A percentile compares a stretch with the other conserved stretches of the same genome.
phyloP scores from a whole-genome alignment of 129 eudicot species.

The Solidago caesia region DNA sequence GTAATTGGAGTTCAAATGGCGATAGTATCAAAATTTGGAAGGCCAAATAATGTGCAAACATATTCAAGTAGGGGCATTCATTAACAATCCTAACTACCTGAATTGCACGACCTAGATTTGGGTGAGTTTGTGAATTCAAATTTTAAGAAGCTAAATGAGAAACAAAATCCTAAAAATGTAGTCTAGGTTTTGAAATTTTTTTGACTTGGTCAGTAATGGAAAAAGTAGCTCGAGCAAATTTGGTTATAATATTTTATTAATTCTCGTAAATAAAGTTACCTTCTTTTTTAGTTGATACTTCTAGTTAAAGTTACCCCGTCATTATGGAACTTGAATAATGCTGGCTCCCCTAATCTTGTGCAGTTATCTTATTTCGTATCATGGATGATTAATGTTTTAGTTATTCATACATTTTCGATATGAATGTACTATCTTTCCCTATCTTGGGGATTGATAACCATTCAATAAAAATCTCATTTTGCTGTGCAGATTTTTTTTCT shows the following conservation, averaged over 20 bases:
- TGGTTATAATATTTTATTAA: not conserved
- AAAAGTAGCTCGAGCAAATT: not conserved
- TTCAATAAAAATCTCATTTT: too few relatives aligned
- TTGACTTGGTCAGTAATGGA: conserved; percentile 2
- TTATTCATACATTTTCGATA: not conserved
- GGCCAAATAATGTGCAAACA: not conserved
- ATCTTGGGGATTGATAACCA: too few relatives aligned
- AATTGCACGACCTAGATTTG: not conserved
- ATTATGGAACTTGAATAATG: conserved; percentile 7
- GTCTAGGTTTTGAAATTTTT: conserved; percentile 1
- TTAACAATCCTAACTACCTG: not conserved
- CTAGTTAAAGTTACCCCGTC: not conserved
- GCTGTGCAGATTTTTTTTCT: not conserved
- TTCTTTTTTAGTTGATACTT: not conserved
- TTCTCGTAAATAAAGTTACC: not conserved
- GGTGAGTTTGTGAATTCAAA: conserved; percentile 11
- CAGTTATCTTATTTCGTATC: not conserved
- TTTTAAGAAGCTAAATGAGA: conserved; percentile 1
- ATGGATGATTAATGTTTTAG: conserved; percentile 4
- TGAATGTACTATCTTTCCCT: not conserved
- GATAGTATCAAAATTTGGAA: conserved; percentile 10
- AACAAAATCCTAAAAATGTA: conserved; percentile 5
- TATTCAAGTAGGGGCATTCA: conserved; percentile 5
- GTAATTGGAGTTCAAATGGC: conserved; percentile 1
- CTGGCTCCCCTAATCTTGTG: conserved; percentile 4